Evolutionary conservation across 306 rosid species (phyloP).

Genomic region (Pyrus bretschneideri): DNA sequence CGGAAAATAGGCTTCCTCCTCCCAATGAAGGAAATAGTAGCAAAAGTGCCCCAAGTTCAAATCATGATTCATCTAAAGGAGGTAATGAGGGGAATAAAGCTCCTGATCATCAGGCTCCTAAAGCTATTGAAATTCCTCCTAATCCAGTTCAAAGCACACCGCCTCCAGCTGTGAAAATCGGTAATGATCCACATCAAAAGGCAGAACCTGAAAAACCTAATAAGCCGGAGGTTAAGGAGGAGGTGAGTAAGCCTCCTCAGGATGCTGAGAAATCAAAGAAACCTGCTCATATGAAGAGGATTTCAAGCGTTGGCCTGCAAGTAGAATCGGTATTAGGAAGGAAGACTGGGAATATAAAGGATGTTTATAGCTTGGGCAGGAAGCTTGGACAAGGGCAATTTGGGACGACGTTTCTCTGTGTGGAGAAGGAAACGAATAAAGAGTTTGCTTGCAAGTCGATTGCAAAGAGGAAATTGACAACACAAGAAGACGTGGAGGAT

Average conservation of each 20-base stretch:
- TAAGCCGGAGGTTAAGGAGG: conserved; percentile 6
- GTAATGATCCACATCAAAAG: conserved; percentile 15
- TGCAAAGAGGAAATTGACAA: conserved; percentile 71
- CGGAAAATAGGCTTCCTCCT: conserved; percentile 57
- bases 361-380: conserved; percentile 60
- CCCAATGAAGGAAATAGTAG: conserved; percentile 27
- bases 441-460: conserved; percentile 85
- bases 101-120: neutral
- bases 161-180: conserved; percentile 54
- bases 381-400: conserved; percentile 94
- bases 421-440: conserved; percentile 47
- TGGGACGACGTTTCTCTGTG: conserved; percentile 71
- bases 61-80: conserved; percentile 18
- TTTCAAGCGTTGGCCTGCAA: conserved; percentile 61
- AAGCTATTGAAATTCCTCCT: neutral
- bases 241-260: conserved; percentile 17
- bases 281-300: conserved; percentile 53
- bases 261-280: conserved; percentile 42
- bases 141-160: conserved; percentile 43
- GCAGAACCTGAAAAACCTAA: conserved; percentile 20
- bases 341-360: conserved; percentile 64
- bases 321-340: conserved; percentile 71
- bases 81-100: neutral
- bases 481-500: conserved; percentile 88
- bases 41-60: conserved; percentile 6